Percentiles rank a stretch among this genome's conserved stretches.
These are phyloP conservation scores for Naganishia vishniacii DNA, from an alignment of 768 basidiomycete species.

Conservation along the genomic window DNA sequence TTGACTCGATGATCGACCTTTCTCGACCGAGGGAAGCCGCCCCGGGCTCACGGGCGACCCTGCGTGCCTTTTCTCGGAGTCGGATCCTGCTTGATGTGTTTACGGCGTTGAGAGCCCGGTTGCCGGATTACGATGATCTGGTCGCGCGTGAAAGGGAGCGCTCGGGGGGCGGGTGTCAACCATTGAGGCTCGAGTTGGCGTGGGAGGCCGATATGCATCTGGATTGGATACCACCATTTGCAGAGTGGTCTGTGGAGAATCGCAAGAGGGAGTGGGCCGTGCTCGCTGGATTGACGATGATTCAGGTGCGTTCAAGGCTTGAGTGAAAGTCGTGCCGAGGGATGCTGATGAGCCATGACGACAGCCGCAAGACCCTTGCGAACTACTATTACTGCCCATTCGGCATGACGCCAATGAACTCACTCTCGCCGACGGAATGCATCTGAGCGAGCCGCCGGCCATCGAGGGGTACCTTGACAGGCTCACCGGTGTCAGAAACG, in stretches of 20 bases:
- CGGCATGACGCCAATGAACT: conserved; percentile 59
- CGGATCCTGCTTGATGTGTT: conserved; percentile 64
- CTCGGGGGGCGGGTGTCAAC: conserved; percentile 54
- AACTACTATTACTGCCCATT: conserved; percentile 67
- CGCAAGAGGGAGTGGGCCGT: conserved; percentile 64
- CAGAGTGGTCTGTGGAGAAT: conserved; percentile 57
- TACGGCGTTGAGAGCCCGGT: conserved; percentile 54
- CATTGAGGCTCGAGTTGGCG: conserved; percentile 58
- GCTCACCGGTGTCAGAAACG: conserved; percentile 27
- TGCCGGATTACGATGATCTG: conserved; percentile 61
- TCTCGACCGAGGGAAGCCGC: conserved; percentile 58
- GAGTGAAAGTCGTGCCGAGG: too few relatives aligned
- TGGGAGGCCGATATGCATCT: conserved; percentile 70
- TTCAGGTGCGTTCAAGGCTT: conserved; percentile 56
- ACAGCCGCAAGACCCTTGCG: conserved; percentile 16
- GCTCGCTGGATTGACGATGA: conserved; percentile 67
- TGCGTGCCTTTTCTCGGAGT: conserved; percentile 57
- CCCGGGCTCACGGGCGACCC: conserved; percentile 50
- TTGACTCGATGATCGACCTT: conserved; percentile 65
- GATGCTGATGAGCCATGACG: too few relatives aligned
- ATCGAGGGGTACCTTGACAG: conserved; percentile 80
- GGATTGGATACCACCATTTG: conserved; percentile 80
- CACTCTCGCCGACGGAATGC: conserved; percentile 53
- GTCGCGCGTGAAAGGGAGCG: conserved; percentile 53
- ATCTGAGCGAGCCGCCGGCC: conserved; percentile 66